Percentiles rank a stretch among this genome's conserved stretches.
Evolutionary conservation across 306 rosid genomes (phyloP).

Genomic region (Vicia sativa): DNA sequence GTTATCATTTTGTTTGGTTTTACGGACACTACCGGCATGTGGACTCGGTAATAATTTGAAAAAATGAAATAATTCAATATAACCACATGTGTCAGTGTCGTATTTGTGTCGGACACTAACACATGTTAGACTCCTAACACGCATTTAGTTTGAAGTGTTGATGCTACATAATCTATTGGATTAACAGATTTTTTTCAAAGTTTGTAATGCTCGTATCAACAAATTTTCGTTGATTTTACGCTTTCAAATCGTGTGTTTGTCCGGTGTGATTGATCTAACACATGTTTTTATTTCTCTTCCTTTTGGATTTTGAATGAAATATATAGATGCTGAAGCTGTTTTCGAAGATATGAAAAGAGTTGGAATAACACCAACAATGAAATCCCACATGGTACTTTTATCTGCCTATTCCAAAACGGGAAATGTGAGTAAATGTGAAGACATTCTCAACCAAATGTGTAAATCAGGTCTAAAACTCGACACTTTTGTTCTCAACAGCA

Average conservation of each 20-base stretch:
- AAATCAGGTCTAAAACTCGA: constrained; percentile 74
- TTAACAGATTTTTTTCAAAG: not conserved
- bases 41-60: no score
- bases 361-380: constrained; percentile 89
- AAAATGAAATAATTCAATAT: no score
- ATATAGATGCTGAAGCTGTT: constrained; percentile 72
- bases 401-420: constrained; percentile 79
- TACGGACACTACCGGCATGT: no score
- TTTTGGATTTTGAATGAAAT: no score
- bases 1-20: constrained; percentile 12
- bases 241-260: not conserved
- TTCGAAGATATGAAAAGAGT: constrained; percentile 82
- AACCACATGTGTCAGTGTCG: not conserved
- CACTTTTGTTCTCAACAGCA: constrained; percentile 79
- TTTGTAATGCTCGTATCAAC: constrained; percentile 5
- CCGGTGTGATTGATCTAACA: not conserved
- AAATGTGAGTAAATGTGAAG: constrained; percentile 73
- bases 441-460: constrained; percentile 69
- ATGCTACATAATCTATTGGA: not conserved
- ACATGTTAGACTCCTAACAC: no score
- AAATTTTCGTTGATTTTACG: not conserved
- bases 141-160: not conserved
- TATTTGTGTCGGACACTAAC: not conserved
- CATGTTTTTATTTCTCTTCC: not conserved
- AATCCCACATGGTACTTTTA: constrained; percentile 90